Base-by-base conservation (phyloP, 1,139 yeast genomes). In the Candida tropicalis region DNA sequence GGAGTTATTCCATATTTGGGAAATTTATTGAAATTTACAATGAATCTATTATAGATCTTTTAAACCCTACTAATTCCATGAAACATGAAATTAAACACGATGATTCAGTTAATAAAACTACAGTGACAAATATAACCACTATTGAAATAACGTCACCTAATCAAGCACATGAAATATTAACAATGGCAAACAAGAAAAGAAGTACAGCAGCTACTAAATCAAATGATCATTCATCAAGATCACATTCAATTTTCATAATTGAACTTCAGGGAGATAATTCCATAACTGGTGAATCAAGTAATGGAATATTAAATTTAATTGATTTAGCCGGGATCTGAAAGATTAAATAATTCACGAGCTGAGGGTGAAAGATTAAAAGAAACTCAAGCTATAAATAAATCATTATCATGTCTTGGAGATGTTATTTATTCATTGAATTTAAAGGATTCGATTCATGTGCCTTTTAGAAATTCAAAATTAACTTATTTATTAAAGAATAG, bases 321-420 rank as follows among this genome's bases (percentile, higher is more conserved):
- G 97, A 89, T 62, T 68, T 89, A 48, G 97, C 97, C n/a, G 0
- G 97, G 97, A 7, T 84, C 95, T 0, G 99, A 93, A 65, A 72
- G 98, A 45, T 69, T 91, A n/a, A 63, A 83, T 11, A 76, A 78
- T 17, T 85, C 96, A 0, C 87, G 84, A 54, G 95, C 81, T 0
- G 77, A 79, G 3, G 97, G 97, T 0, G 89, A 85, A 10, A 66
- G 98, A 37, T 66, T 93, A 20, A 80, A 79, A 52, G 99, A 93
- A 62, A 91, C 99, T 0, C 95, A 87, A 57, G 81, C 91, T 4
- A 93, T 93, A 48, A 93, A 93, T 63, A 87, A 84, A 62, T 89
- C 97, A 9, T 71, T 93, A 42, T 87, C 97, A 49, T 79, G 91
- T 44, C 73, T 93, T 22, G 97, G 97, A 0, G 97, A 91, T 63